Evolutionary conservation across 2,329 filamentous ascomycete genomes (phyloP).

Genomic region (Pseudocercospora ulei): DNA sequence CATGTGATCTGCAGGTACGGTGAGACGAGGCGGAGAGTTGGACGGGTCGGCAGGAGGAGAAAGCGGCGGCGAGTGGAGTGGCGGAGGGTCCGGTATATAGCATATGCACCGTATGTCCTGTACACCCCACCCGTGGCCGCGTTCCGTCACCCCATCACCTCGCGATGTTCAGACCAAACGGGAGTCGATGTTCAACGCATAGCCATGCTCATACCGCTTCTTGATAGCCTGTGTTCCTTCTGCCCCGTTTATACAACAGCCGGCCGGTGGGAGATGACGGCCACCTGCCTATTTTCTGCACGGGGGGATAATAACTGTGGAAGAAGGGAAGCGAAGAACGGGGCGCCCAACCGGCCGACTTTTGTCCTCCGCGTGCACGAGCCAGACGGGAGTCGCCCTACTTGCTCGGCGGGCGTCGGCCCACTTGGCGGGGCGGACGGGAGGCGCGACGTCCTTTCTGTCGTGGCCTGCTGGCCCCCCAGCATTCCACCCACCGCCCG

Average conservation of each 20-base stretch:
- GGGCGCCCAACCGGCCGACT: background rate
- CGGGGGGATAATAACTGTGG: slow-evolving; percentile 48
- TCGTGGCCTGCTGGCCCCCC: too few species aligned
- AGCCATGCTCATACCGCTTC: slow-evolving; percentile 30
- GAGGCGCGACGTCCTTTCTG: too few species aligned
- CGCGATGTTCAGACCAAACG: slow-evolving; percentile 23
- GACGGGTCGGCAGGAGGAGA: background rate
- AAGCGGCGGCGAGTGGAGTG: background rate
- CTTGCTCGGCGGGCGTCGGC: too few species aligned
- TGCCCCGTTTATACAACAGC: slow-evolving; percentile 51
- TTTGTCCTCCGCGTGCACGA: too few species aligned
- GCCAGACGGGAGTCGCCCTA: too few species aligned
- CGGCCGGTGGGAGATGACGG: slow-evolving; percentile 16
- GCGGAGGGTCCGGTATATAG: slow-evolving; percentile 1
- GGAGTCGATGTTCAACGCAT: slow-evolving; percentile 28
- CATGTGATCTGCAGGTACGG: background rate
- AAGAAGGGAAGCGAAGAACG: slow-evolving; percentile 33
- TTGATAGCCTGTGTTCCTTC: slow-evolving; percentile 34
- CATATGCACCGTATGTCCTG: background rate
- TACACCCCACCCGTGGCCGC: background rate
- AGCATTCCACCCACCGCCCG: too few species aligned
- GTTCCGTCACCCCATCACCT: background rate
- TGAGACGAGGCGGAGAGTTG: background rate
- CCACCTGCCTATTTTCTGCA: slow-evolving; percentile 32
- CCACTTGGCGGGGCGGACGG: too few species aligned